Evolutionary conservation across 805 yeast genomes (phyloP), one percentile per base, ranked within the genome.

Genomic region (Candida boleticola): DNA sequence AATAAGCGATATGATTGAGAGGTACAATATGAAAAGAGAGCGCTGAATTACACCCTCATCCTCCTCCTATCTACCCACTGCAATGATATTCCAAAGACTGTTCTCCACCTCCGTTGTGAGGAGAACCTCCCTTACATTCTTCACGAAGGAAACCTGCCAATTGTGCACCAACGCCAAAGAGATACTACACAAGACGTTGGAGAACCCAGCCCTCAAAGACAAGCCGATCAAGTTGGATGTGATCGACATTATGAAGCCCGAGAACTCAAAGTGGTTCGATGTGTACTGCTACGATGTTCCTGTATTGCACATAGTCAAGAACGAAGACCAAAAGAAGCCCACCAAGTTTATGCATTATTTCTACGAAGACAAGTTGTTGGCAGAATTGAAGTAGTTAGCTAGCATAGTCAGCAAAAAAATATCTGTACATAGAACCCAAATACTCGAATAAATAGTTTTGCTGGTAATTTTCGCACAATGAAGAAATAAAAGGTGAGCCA

Each of bases 211-310:
- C 9, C 51, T 65, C 1, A 42, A 46, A n/a, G 45, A 56, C 16
- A 46, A 51, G 27, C 50, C 56, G 3, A 49, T 74, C 2, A 49
- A 63, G 5, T 55, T 79, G 40, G 58, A 63, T 3, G 61, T 68
- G 10, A 63, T 82, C 3, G 86, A 85, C 54, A 85, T 85, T 25
- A 76, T 76, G 58, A 66, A 71, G 21, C 79, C 80, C 0, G 73
- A 74, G 40, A 82, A 85, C 53, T 66, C 74, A 37, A 66, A 71
- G 37, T 84, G 88, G 82, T 83, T 81, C 72, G 86, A 83, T 39
- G 69, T 73, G 46, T 85, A 85, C 50, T 79, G 89, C 51, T 84
- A 80, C 56, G 95, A 85, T 54, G 83, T 85, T 4, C 95, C 95
- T 0, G 95, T 85, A 0, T 55, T 85, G 32, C 90, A 85, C 56